Evolutionary conservation across 2,329 filamentous ascomycete genomes (phyloP).

Genomic region (Xylariomycetidae sp.): DNA sequence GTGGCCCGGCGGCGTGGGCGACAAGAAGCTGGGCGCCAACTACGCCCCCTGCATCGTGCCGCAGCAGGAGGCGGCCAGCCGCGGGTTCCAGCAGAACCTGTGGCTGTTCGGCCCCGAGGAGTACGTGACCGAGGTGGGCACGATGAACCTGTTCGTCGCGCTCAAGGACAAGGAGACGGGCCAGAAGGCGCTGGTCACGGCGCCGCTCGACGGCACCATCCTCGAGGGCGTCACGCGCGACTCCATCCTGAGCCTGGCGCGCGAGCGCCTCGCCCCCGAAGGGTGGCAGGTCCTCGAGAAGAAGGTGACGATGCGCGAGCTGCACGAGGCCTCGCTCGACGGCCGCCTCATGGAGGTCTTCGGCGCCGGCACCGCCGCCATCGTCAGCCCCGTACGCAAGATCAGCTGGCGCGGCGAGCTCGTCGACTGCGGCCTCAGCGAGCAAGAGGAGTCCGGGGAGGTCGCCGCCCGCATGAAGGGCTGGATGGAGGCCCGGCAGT

Average conservation of each 20-base stretch:
- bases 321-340: slow-evolving; percentile 75
- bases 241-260: slow-evolving; percentile 79
- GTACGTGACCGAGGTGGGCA: slow-evolving; percentile 94
- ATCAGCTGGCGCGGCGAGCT: slow-evolving; percentile 84
- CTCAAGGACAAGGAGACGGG: slow-evolving; percentile 82
- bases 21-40: slow-evolving; percentile 98
- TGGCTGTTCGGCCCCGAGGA: slow-evolving; percentile 97
- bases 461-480: slow-evolving; percentile 84
- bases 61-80: slow-evolving; percentile 83
- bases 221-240: slow-evolving; percentile 92
- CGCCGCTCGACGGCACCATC: slow-evolving; percentile 93
- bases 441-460: slow-evolving; percentile 80
- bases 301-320: slow-evolving; percentile 86
- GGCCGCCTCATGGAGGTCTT: slow-evolving; percentile 90
- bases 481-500: slow-evolving; percentile 95
- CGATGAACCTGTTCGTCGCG: slow-evolving; percentile 96
- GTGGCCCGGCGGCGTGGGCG: slow-evolving; percentile 95
- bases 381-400: slow-evolving; percentile 83
- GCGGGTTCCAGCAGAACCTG: slow-evolving; percentile 95
- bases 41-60: slow-evolving; percentile 99
- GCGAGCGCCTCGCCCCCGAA: slow-evolving; percentile 75
- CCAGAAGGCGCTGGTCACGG: slow-evolving; percentile 88
- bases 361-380: slow-evolving; percentile 87
- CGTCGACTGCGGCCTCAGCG: slow-evolving; percentile 77
- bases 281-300: slow-evolving; percentile 87